Evolutionary conservation across 208 protist species (phyloP), one percentile per base, ranked within the genome.

Genomic region (Trypanosoma caninum): DNA sequence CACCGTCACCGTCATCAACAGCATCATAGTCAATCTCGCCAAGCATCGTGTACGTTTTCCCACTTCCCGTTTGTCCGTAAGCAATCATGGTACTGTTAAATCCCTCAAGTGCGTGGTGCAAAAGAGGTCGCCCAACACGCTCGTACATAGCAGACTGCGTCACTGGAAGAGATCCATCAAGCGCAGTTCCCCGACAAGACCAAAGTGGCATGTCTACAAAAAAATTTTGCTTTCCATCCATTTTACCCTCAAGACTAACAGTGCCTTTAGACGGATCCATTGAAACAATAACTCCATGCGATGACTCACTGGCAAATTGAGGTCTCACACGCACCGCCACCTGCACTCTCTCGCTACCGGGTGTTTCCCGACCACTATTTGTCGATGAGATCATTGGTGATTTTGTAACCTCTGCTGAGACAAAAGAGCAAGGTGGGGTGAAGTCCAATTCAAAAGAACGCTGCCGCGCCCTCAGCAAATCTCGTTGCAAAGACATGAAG

Each of bases 31-130:
- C 50, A 18, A 52, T 16, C 18, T 83, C 71, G 14, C 90, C 90
- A 70, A 94, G 88, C 80, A 96, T 93, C 8, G 86, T 93, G 78
- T 94, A 88, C 31, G 87, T 94, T 66, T 96, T 96, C 27, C 87
- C 95, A 60, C 84, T 91, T 28, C 87, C 86, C 11, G 95, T 98
- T 50, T 85, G 81, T 11, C 91, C 90, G 59, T 97, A 97, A 11
- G 90, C 87, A 60, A 97, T 91, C 33, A 97, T 60, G 5, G 89
- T 93, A 66, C 76, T 89, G 78, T 96, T 94, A 72, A 89, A 91
- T 37, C 94, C 90, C 18, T 90, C 79, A 63, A 96, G 60, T 22
- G 93, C 84, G 76, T 98, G 97, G 11, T 84, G 62, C 18, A 98
- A 74, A 22, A 98, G 79, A 0, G 89, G 87, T 22, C 74, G 69